Percentiles rank a stretch among this genome's conserved stretches.
Evolutionary conservation across 2,329 filamentous ascomycete species (phyloP).

Genomic region (Fusarium sp.): DNA sequence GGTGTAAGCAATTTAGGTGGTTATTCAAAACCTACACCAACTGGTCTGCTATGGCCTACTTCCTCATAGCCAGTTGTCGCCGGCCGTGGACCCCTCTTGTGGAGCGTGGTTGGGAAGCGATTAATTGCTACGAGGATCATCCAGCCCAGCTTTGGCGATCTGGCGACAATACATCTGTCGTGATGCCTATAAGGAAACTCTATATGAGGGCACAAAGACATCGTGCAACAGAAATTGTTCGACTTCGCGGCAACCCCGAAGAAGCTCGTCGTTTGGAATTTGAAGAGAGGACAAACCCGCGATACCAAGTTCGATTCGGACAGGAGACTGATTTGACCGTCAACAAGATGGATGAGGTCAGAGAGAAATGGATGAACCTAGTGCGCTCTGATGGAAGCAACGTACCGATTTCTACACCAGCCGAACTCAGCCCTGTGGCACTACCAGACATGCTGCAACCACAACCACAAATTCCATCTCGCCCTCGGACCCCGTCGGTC

Average conservation of each 20-base stretch:
- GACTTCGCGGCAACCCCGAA: slow-evolving; percentile 60
- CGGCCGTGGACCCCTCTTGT: slow-evolving; percentile 62
- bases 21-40: slow-evolving; percentile 63
- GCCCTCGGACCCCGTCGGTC: slow-evolving; percentile 33
- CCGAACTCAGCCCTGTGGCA: slow-evolving; percentile 17
- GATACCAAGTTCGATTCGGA: slow-evolving; percentile 59
- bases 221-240: slow-evolving; percentile 62
- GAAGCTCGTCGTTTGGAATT: slow-evolving; percentile 63
- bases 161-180: slow-evolving; percentile 61
- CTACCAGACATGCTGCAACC: slow-evolving; percentile 34
- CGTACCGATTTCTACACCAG: slow-evolving; percentile 26
- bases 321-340: slow-evolving; percentile 61
- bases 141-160: slow-evolving; percentile 59
- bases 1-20: slow-evolving; percentile 61
- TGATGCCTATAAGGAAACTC: slow-evolving; percentile 66
- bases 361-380: slow-evolving; percentile 64
- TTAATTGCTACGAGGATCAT: slow-evolving; percentile 54
- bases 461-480: slow-evolving; percentile 26
- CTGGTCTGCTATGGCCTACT: slow-evolving; percentile 64
- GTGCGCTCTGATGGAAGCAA: slow-evolving; percentile 52
- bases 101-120: slow-evolving; percentile 63
- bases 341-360: slow-evolving; percentile 57
- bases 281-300: slow-evolving; percentile 58
- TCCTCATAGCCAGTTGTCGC: slow-evolving; percentile 59
- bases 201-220: slow-evolving; percentile 65